Base-by-base conservation (phyloP, 2,329 filamentous ascomycete species). In the Thermomyces lanuginosus region DNA sequence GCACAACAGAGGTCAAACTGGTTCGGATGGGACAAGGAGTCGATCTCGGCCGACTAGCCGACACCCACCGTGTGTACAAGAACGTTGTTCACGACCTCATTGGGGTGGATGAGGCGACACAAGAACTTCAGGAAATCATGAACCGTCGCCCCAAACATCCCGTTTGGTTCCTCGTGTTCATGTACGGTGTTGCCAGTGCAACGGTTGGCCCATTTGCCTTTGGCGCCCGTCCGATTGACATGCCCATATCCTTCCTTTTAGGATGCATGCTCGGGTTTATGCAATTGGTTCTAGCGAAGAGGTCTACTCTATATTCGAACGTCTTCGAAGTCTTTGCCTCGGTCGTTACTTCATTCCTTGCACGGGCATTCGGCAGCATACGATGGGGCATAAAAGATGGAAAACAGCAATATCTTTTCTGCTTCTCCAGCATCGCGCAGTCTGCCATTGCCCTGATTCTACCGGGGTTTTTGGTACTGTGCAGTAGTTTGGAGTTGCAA, bases 171-270 rank as follows among this genome's bases (percentile, higher is more conserved):
- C 45, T 64, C 12, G 68, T 89, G 1, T 50, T 71, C 1, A 53
- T 82, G 18, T 84, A 80, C 40, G 81, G 81, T 0, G 49, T 83
- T 5, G 79, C 79, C 2, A 80, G 76, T 8, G 73, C 70, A 0
- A 67, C 63, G 2, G 78, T 86, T 1, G 79, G 76, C 0, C 79
- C 79, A 0, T 86, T 86, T 41, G 76, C 76, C 4, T 89, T 86
- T 42, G 60, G 71, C 30, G 77, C 76, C 4, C 67, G 78, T 3
- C 68, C 73, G 21, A 76, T 84, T 41, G 81, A 91, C 46, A 56
- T 89, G 33, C 79, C 78, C 0, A 65, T 84, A 15, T 71, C 72
- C 20, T 86, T 86, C 45, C 31, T 80, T 1, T 62, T 89, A 1
- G 81, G 80, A 2, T 72, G 67, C 39, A 56, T 82, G 14, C 62